These are phyloP conservation scores for Sphaerulina vaccinii DNA, from an alignment of 2,329 filamentous ascomycete species.

Conservation along the genomic window DNA sequence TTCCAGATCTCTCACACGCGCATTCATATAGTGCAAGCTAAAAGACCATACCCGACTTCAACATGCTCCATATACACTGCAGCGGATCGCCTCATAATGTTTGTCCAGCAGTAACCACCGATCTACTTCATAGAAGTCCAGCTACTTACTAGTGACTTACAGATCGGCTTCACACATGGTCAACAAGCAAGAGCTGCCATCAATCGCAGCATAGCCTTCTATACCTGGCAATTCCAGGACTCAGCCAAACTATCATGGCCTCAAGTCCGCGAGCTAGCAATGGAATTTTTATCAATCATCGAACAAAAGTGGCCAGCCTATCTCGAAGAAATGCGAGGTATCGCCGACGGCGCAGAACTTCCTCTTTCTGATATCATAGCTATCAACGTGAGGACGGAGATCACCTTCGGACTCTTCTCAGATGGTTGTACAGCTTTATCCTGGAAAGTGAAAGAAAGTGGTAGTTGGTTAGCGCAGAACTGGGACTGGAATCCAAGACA, in stretches of 20 bases:
- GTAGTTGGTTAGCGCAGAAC: conserved; percentile 54
- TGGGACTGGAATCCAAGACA: conserved; percentile 61
- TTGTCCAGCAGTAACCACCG: not conserved
- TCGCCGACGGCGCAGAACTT: conserved; percentile 52
- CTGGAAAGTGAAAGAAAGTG: conserved; percentile 36
- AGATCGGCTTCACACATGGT: conserved; percentile 54
- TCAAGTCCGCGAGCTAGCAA: conserved; percentile 46
- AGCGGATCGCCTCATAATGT: conserved; percentile 47
- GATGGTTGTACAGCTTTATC: conserved; percentile 58
- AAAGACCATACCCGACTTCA: too few relatives aligned
- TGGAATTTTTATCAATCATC: conserved; percentile 49
- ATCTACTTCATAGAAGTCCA: too few relatives aligned
- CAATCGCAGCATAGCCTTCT: conserved; percentile 47
- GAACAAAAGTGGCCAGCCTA: conserved; percentile 44
- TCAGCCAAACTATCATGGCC: conserved; percentile 50
- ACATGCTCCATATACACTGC: conserved; percentile 44
- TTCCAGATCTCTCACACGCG: too few relatives aligned
- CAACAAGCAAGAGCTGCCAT: conserved; percentile 43
- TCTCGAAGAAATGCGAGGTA: conserved; percentile 46
- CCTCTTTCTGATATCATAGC: conserved; percentile 55
- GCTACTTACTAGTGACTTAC: not conserved
- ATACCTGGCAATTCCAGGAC: conserved; percentile 47
- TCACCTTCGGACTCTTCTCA: conserved; percentile 56
- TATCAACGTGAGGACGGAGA: conserved; percentile 58
- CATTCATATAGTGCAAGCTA: too few relatives aligned